Evolutionary conservation across 768 basidiomycete species (phyloP).

Genomic region (Boletus vermiculosoides): DNA sequence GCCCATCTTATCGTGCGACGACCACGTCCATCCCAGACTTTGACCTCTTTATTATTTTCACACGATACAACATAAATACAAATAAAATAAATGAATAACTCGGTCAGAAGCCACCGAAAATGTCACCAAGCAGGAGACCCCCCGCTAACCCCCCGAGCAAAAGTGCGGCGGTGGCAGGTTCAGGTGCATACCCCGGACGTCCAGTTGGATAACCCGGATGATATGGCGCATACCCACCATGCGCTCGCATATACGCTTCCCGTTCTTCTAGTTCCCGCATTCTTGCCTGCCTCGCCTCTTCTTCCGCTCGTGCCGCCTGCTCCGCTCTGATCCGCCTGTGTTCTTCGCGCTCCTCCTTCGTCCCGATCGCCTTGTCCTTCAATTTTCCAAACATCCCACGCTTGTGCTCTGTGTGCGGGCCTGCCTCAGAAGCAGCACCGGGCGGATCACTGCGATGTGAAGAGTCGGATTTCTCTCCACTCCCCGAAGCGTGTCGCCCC

Average conservation of each 20-base stretch:
- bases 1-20: conserved; percentile 37
- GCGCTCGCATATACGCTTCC: conserved; percentile 35
- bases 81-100: conserved; percentile 10
- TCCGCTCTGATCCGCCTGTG: conserved; percentile 34
- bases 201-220: conserved; percentile 19
- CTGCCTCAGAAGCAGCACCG: not conserved
- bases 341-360: conserved; percentile 61
- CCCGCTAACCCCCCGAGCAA: conserved; percentile 49
- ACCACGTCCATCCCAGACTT: not conserved
- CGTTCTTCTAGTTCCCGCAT: conserved; percentile 27
- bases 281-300: conserved; percentile 19
- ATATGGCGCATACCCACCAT: conserved; percentile 33
- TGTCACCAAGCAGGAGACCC: conserved; percentile 48
- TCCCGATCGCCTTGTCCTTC: conserved; percentile 63
- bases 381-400: conserved; percentile 58
- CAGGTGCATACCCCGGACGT: not conserved
- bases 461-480: conserved; percentile 1
- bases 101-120: conserved; percentile 40
- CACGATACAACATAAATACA: not conserved
- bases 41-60: not conserved
- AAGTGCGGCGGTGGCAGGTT: conserved; percentile 1
- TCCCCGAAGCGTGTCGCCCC: conserved; percentile 32
- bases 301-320: conserved; percentile 27
- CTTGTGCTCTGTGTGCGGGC: conserved; percentile 32
- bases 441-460: not conserved